phyloP scores from a whole-genome alignment of 768 basidiomycete species.

The Sistotremastrum niveocremeum region DNA sequence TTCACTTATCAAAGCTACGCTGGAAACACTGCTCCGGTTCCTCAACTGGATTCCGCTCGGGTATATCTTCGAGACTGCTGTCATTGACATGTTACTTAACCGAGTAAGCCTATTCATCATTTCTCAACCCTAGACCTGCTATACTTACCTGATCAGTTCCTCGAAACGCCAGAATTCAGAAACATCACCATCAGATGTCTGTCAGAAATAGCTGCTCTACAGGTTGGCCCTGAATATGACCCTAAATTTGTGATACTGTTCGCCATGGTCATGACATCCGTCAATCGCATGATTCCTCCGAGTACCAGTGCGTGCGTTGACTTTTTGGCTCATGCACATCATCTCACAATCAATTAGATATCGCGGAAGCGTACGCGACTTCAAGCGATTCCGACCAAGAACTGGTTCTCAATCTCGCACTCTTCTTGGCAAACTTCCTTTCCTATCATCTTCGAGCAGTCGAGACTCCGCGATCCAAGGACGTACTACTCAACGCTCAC shows the following conservation, averaged over 20 bases:
- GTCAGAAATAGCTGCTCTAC: constrained; percentile 89
- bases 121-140: background rate
- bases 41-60: constrained; percentile 99
- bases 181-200: constrained; percentile 95
- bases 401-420: constrained; percentile 88
- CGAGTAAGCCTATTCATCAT: constrained; percentile 44
- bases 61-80: constrained; percentile 96
- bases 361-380: constrained; percentile 80
- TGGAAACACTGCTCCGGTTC: constrained; percentile 91
- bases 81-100: constrained; percentile 86
- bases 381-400: constrained; percentile 91
- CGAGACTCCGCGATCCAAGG: constrained; percentile 80
- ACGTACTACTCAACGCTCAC: constrained; percentile 91
- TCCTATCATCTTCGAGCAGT: constrained; percentile 88
- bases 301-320: constrained; percentile 42
- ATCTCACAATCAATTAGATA: constrained; percentile 28
- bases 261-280: constrained; percentile 94
- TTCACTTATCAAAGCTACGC: constrained; percentile 82
- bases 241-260: constrained; percentile 96
- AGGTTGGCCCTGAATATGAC: constrained; percentile 94
- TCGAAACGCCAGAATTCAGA: constrained; percentile 93
- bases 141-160: constrained; percentile 46
- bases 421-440: constrained; percentile 97
- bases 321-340: background rate
- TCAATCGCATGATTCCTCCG: constrained; percentile 95